phyloP scores from a whole-genome alignment of 2,329 filamentous ascomycete genomes.

The Sporothrix humicola region DNA sequence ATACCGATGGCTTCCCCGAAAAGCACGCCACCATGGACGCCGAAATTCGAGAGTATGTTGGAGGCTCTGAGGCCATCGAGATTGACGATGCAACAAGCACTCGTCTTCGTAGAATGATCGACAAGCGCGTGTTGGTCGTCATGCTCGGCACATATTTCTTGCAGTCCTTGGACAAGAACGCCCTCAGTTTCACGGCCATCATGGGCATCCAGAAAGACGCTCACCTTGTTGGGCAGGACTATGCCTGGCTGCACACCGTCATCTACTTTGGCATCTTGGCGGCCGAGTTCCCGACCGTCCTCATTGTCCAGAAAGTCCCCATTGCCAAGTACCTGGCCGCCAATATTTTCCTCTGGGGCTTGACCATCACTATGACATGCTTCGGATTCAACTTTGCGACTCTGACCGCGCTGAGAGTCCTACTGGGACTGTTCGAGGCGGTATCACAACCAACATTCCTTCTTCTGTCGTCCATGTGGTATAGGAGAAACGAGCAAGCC shows the following conservation, averaged over 20 bases:
- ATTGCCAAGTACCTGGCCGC: constrained; percentile 70
- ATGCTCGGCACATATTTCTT: constrained; percentile 78
- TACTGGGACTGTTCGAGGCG: constrained; percentile 74
- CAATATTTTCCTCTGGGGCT: constrained; percentile 69
- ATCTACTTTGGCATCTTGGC: constrained; percentile 8
- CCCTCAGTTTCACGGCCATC: constrained; percentile 67
- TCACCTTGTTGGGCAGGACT: constrained; percentile 56
- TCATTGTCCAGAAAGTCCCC: constrained; percentile 73
- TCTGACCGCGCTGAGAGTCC: constrained; percentile 65
- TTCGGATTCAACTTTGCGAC: constrained; percentile 65
- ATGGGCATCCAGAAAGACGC: constrained; percentile 64
- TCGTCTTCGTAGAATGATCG: constrained; percentile 68
- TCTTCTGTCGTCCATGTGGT: constrained; percentile 72
- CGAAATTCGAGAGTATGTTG: constrained; percentile 73
- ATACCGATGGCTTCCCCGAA: neutral
- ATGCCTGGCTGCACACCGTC: constrained; percentile 52
- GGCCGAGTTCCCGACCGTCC: constrained; percentile 52
- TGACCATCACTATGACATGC: constrained; percentile 64
- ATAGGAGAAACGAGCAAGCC: constrained; percentile 71
- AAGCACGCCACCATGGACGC: constrained; percentile 52
- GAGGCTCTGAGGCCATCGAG: constrained; percentile 55
- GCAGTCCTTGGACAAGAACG: constrained; percentile 71
- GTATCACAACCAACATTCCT: constrained; percentile 72
- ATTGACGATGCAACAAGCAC: constrained; percentile 65
- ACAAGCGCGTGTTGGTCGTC: constrained; percentile 68